Evolutionary conservation across 306 rosid species (phyloP), one percentile per base, ranked within the genome.

Genomic region (Quillaja saponaria): DNA sequence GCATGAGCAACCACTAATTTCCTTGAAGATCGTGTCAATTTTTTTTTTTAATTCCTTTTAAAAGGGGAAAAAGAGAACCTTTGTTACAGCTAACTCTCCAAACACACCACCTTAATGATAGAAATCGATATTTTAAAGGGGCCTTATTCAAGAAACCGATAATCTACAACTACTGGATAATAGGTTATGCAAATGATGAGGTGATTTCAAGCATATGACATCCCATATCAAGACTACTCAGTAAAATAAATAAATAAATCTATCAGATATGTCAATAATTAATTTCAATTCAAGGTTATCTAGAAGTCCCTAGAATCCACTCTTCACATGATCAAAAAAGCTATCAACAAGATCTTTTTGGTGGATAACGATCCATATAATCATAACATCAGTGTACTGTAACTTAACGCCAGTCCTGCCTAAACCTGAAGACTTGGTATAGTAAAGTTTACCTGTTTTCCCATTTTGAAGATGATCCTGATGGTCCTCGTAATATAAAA

Each of bases 401-500:
- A 45, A 49, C 44, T 37, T 33, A 41, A 58, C 67, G 34, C 18
- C 44, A 34, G n/a, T n/a, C n/a, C n/a, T n/a, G n/a, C n/a, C 49
- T 48, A 37, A 52, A 68, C 51, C 20, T 25, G 31, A 4, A 25
- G 31, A 4, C 31, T 4, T 46, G 53, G 40, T 52, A 34, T 72
- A 52, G 37, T 52, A 34, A 75, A 52, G 37, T 58, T 64, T 77
- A 83, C 89, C 85, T 77, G 61, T 72, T 52, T 61, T 80, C 37
- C 11, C 65, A 34, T 34, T 63, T 63, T 17, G 56, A 37, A 59
- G 55, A 71, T 64, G 66, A 64, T 75, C 63, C 50, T 71, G 52
- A 38, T 18, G 63, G 63, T 45, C 87, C 87, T 82, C 77, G 61
- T 66, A 61, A 65, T 45, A 42, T 47, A 61, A 69, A 61, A 66